These are phyloP conservation scores for Dipodascopsis uninucleata DNA, from an alignment of 805 yeast species.

Conservation along the genomic window DNA sequence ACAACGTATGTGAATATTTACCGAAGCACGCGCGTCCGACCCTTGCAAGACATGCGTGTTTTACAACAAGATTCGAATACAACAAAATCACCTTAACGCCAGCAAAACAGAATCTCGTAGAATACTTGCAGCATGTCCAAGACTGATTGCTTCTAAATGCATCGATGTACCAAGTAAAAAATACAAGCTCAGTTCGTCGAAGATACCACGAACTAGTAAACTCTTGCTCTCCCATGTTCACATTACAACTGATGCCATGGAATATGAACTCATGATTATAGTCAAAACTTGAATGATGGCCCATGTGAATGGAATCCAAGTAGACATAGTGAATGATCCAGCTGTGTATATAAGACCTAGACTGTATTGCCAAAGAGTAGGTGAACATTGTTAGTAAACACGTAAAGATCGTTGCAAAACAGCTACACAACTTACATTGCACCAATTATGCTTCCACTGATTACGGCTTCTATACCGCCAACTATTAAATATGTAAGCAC, in stretches of 20 bases:
- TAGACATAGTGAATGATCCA: conserved; percentile 76
- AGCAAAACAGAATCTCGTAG: too few relatives aligned
- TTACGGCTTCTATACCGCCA: conserved; percentile 63
- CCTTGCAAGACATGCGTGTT: too few relatives aligned
- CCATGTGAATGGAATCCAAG: conserved; percentile 92
- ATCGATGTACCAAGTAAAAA: too few relatives aligned
- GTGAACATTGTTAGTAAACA: conserved; percentile 1
- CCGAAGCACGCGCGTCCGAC: too few relatives aligned
- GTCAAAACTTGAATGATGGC: conserved; percentile 64
- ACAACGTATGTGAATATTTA: too few relatives aligned
- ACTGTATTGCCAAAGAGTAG: conserved; percentile 4
- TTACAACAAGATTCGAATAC: too few relatives aligned
- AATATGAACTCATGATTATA: conserved; percentile 63
- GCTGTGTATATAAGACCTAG: conserved; percentile 23
- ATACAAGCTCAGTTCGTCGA: not conserved
- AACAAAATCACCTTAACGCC: too few relatives aligned
- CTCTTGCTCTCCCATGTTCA: conserved; percentile 30
- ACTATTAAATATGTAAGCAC: conserved; percentile 46
- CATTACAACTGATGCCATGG: conserved; percentile 48
- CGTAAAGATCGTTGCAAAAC: too few relatives aligned
- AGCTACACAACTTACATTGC: conserved; percentile 41
- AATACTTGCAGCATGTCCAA: too few relatives aligned
- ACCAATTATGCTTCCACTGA: conserved; percentile 75
- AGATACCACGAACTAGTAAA: not conserved
- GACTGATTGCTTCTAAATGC: too few relatives aligned